Base-by-base conservation (phyloP, 495 filamentous ascomycete genomes). In the Daldinia concentrica region DNA sequence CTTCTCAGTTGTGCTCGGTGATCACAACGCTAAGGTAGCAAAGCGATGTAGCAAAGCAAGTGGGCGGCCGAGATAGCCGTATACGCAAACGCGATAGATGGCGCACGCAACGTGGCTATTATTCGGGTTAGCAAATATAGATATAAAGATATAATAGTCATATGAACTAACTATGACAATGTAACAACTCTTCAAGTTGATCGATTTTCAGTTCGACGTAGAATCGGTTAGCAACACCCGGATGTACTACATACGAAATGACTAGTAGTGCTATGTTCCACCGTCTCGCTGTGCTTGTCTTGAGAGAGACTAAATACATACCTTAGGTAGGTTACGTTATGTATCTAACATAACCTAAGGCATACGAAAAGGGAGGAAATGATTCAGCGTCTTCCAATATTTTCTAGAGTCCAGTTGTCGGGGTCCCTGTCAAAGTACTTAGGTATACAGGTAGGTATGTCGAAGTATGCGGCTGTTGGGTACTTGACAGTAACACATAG, bases 201-300 rank as follows among this genome's bases (percentile, higher is more conserved):
- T 17, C 26, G 14, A 14, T 54, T n/a, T 14, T 54, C 26, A 27
- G 50, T 17, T 58, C 29, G 27, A 14, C 27, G 4, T 39, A n/a
- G 24, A 12, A 9, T 26, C 36, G 19, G 37, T 51, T 51, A 24
- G 43, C 17, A 52, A 27, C 19, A 6, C 58, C 45, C 34, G 54
- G 32, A 26, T 56, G 68, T 66, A n/a, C 0, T 41, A 71, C 57
- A 36, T 19, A 24, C 11, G 26, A 62, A 67, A 62, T 58, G 8
- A 56, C 39, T 43, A 30, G 48, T 11, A 8, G 41, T 62, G 32
- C 26, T 22, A 66, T 72, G 64, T 72, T 63, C 30, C 64, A 72
- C 69, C n/a, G 4, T 5, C 36, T 52, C 17, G 48, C 41, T 24
- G 11, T 52, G 14, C 17, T 51, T 70, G 68, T 65, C 68, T 70